These are phyloP conservation scores for Onygenales sp. DNA, from an alignment of 2,329 filamentous ascomycete species.

Conservation along the genomic window DNA sequence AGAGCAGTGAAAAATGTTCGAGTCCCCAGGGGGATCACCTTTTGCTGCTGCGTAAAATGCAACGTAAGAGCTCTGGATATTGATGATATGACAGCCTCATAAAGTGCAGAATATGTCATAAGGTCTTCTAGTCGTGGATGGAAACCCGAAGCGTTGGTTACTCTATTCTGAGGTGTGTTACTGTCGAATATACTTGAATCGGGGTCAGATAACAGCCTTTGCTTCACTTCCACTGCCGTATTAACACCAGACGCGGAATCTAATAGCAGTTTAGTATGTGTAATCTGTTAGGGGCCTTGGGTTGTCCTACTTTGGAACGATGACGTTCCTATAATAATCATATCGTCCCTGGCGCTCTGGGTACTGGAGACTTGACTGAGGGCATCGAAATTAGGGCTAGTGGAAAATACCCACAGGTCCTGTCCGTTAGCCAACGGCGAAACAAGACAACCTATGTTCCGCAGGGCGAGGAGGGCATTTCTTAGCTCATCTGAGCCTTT, in stretches of 20 bases:
- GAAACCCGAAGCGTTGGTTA: background rate
- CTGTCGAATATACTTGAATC: conserved; percentile 12
- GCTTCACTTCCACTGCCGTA: conserved; percentile 25
- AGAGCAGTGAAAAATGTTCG: conserved; percentile 30
- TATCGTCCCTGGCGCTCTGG: conserved; percentile 12
- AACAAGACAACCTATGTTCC: conserved; percentile 28
- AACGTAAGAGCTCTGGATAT: conserved; percentile 28
- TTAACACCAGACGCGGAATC: conserved; percentile 28
- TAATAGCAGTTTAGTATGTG: conserved; percentile 10
- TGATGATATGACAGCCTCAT: conserved; percentile 31
- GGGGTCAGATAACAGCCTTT: conserved; percentile 24
- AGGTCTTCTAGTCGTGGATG: background rate
- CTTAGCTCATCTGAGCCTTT: conserved; percentile 22
- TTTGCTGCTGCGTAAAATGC: conserved; percentile 25
- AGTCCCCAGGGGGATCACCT: conserved; percentile 31
- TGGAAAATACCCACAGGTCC: conserved; percentile 32
- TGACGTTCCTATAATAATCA: conserved; percentile 1
- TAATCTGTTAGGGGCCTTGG: background rate
- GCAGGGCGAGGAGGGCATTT: conserved; percentile 26
- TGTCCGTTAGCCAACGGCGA: conserved; percentile 28
- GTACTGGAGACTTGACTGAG: conserved; percentile 20
- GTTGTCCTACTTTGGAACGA: conserved; percentile 2
- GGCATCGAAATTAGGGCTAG: conserved; percentile 28
- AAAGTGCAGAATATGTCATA: conserved; percentile 20
- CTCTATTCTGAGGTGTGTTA: background rate